Evolutionary conservation across 257 asterid species (phyloP).

Genomic region (Capsicum chinense): DNA sequence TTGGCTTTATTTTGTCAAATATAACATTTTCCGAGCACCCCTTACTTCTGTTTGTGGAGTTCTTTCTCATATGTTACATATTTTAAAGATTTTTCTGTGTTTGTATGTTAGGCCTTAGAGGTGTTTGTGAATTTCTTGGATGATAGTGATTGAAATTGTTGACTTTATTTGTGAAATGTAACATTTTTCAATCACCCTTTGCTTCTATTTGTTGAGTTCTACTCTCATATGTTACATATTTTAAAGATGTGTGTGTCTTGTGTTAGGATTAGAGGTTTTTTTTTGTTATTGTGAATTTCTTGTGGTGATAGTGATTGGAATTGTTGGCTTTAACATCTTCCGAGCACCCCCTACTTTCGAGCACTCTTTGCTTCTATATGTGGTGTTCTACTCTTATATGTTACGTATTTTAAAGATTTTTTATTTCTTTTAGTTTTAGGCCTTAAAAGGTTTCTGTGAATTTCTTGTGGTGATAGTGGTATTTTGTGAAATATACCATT

Average conservation of each 20-base stretch:
- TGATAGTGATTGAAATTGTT: not conserved
- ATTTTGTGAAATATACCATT: constrained; percentile 12
- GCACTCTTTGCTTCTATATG: constrained; percentile 29
- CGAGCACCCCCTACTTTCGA: not conserved
- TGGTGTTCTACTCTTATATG: not conserved
- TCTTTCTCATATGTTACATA: not conserved
- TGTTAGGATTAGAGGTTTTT: too few relatives aligned
- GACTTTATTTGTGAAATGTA: not conserved
- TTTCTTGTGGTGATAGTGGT: not conserved
- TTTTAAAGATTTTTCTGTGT: not conserved
- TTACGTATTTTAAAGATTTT: not conserved
- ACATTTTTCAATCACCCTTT: constrained; percentile 27
- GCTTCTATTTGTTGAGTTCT: not conserved
- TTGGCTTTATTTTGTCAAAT: not conserved
- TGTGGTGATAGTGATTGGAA: not conserved
- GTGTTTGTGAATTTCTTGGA: not conserved
- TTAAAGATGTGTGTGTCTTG: too few relatives aligned
- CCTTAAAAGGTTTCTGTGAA: not conserved
- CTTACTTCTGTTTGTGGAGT: not conserved
- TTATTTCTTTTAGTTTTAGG: not conserved
- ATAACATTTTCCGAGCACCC: not conserved
- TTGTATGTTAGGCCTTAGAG: not conserved
- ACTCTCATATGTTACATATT: not conserved
- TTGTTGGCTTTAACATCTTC: constrained; percentile 29
- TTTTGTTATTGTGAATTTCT: too few relatives aligned